Evolutionary conservation across 129 eudicot species (phyloP).

Genomic region (Saposhnikovia divaricata): DNA sequence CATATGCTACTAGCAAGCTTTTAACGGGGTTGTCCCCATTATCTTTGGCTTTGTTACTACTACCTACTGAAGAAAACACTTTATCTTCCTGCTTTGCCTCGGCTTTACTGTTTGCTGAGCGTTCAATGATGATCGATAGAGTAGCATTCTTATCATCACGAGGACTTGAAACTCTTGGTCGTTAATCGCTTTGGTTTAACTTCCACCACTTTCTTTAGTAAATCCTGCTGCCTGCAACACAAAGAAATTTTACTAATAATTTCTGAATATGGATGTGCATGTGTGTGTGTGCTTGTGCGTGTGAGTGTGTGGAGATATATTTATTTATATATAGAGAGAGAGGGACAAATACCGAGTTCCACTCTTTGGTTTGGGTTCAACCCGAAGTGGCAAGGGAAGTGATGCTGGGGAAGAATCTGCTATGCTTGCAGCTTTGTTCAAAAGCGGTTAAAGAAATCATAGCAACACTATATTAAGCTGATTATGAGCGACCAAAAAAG

Average conservation of each 20-base stretch:
- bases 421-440: conserved; percentile 78
- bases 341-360: conserved; percentile 66
- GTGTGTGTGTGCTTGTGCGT: not conserved
- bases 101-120: conserved; percentile 13
- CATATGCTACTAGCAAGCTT: conserved; percentile 73
- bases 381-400: conserved; percentile 84
- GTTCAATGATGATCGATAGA: not conserved
- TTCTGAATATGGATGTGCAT: not conserved
- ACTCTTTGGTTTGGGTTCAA: conserved; percentile 93
- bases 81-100: conserved; percentile 20
- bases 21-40: conserved; percentile 46
- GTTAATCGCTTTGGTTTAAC: conserved; percentile 56
- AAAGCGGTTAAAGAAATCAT: conserved; percentile 31
- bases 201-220: conserved; percentile 77
- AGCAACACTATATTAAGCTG: not conserved
- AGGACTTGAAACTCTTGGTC: conserved; percentile 41
- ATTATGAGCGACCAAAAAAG: not conserved
- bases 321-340: conserved; percentile 8
- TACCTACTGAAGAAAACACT: conserved; percentile 9
- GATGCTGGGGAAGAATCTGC: conserved; percentile 76
- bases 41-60: conserved; percentile 15
- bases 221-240: conserved; percentile 68
- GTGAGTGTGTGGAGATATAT: no score
- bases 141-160: conserved; percentile 19
- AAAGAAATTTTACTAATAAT: not conserved